These are phyloP conservation scores for Cutaneotrichosporon dermatis DNA, from an alignment of 1,284 basidiomycete genomes.

Conservation along the genomic window DNA sequence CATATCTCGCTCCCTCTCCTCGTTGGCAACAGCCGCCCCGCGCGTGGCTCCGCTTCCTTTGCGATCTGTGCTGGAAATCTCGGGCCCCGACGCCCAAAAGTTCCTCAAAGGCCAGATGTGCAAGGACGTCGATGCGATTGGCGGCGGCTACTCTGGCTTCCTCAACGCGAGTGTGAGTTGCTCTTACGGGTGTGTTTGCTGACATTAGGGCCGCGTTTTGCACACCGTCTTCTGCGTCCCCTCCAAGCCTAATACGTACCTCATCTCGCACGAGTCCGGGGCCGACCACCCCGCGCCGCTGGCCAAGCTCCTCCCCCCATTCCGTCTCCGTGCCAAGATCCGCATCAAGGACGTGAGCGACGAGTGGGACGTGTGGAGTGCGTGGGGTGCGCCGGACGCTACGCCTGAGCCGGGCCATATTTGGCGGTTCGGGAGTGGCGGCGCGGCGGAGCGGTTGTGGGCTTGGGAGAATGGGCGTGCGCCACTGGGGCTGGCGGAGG, in stretches of 20 bases:
- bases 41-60: background rate
- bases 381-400: constrained; percentile 57
- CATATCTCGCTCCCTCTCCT: background rate
- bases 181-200: background rate
- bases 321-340: constrained; percentile 85
- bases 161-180: constrained; percentile 75
- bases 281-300: constrained; percentile 67
- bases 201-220: constrained; percentile 73
- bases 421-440: constrained; percentile 44
- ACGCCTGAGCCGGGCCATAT: background rate
- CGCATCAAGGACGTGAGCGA: constrained; percentile 70
- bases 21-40: background rate
- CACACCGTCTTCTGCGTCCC: constrained; percentile 84
- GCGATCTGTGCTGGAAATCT: constrained; percentile 57
- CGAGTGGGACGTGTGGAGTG: constrained; percentile 72
- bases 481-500: constrained; percentile 22
- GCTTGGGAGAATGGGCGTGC: constrained; percentile 24
- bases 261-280: constrained; percentile 57
- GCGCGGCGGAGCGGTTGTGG: constrained; percentile 43
- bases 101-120: constrained; percentile 84
- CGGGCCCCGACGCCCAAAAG: constrained; percentile 73
- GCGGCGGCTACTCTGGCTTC: constrained; percentile 70
- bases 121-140: constrained; percentile 56
- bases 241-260: constrained; percentile 26
- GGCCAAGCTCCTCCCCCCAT: constrained; percentile 52